A percentile compares a stretch with the other conserved stretches of the same genome.
These are phyloP conservation scores for Phytophthora hybrid DNA, from an alignment of 352 stramenopile genomes.

Conservation along the genomic window DNA sequence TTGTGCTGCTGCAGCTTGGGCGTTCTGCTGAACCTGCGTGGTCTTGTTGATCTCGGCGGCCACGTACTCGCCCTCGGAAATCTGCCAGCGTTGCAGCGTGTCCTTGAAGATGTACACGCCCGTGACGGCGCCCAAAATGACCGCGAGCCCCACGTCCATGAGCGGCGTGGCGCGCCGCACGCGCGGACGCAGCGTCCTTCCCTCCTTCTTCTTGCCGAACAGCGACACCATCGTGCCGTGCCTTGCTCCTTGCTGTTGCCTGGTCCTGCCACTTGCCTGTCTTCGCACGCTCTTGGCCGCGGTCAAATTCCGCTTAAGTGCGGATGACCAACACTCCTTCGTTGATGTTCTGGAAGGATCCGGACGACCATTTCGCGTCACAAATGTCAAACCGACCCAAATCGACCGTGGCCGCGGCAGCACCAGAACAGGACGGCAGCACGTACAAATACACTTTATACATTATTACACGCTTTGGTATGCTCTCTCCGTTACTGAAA, in stretches of 20 bases:
- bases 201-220: constrained; percentile 61
- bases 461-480: too few relatives aligned
- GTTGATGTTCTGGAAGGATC: constrained; percentile 41
- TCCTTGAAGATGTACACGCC: constrained; percentile 85
- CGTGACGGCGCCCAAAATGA: constrained; percentile 61
- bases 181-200: constrained; percentile 57
- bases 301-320: constrained; percentile 19
- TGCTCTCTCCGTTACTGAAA: too few relatives aligned
- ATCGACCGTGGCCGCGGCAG: too few relatives aligned
- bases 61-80: constrained; percentile 43
- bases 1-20: constrained; percentile 1
- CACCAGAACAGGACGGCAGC: too few relatives aligned
- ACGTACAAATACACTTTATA: too few relatives aligned
- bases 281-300: too few relatives aligned
- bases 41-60: constrained; percentile 31
- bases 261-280: too few relatives aligned
- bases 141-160: constrained; percentile 66
- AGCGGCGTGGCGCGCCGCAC: constrained; percentile 62
- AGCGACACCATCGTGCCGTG: constrained; percentile 36
- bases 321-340: constrained; percentile 36
- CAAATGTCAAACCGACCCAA: too few relatives aligned
- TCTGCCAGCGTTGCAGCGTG: constrained; percentile 61
- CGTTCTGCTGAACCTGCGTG: constrained; percentile 20
- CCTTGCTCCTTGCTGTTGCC: too few relatives aligned
- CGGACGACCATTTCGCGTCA: constrained; percentile 1